Evolutionary conservation across 768 basidiomycete genomes (phyloP).

Genomic region (Tulasnella sp.): DNA sequence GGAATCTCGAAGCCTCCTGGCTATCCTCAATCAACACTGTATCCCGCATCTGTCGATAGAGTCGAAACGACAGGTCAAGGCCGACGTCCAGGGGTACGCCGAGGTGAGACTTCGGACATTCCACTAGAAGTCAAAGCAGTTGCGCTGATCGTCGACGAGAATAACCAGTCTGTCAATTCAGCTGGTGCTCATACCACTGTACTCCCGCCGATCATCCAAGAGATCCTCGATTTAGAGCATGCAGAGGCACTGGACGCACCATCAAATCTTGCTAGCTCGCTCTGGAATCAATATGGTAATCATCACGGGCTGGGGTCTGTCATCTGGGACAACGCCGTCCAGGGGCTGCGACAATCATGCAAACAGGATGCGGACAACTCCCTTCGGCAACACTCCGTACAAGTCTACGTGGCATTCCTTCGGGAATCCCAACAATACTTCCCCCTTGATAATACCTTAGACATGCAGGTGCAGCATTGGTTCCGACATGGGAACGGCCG

Average conservation of each 20-base stretch:
- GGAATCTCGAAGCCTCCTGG: slow-evolving; percentile 53
- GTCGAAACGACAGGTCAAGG: slow-evolving; percentile 47
- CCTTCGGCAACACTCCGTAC: slow-evolving; percentile 22
- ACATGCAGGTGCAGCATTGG: slow-evolving; percentile 61
- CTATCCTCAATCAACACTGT: slow-evolving; percentile 35
- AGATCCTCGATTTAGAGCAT: slow-evolving; percentile 1
- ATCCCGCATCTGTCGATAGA: slow-evolving; percentile 38
- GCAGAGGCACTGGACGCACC: neutral
- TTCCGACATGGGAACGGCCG: slow-evolving; percentile 50
- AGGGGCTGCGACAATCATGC: slow-evolving; percentile 48
- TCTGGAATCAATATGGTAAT: slow-evolving; percentile 76
- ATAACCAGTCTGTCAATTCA: no score
- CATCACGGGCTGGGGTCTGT: slow-evolving; percentile 68
- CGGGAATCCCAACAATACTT: slow-evolving; percentile 66
- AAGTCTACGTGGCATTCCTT: slow-evolving; percentile 51
- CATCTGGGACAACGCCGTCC: slow-evolving; percentile 74
- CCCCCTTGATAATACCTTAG: slow-evolving; percentile 45
- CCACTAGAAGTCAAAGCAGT: no score
- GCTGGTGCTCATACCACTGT: slow-evolving; percentile 41
- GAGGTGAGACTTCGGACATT: slow-evolving; percentile 41
- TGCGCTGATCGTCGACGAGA: no score
- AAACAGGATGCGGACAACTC: slow-evolving; percentile 42
- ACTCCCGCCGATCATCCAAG: slow-evolving; percentile 10
- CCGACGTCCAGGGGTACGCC: slow-evolving; percentile 51
- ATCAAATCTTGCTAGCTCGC: slow-evolving; percentile 51